Base-by-base conservation (phyloP, 345 rosid species). In the rapeseed (Brassica napus) region DNA sequence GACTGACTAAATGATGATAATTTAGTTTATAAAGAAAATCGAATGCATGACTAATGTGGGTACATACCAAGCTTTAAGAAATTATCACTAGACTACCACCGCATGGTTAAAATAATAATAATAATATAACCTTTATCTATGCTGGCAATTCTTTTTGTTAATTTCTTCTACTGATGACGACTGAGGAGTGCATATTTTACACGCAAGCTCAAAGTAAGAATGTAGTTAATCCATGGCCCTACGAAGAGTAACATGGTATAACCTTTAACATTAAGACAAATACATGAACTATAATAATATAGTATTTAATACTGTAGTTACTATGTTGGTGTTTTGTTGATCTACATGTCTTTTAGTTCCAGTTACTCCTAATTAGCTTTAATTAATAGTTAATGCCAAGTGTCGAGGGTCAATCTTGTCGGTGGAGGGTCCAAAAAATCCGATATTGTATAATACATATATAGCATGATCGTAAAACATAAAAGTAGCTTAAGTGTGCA, bases 181-280 rank as follows among this genome's bases (percentile, higher is more conserved):
- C 77, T 61, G 8, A 68, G 82, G 30, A 26, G 30, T 55, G 58
- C 39, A 74, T 61, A 79, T 62, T 34, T 61, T 26, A 73, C 59
- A 74, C 65, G 65, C 49, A 18, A 74, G 47, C 49, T 61, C 71
- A 49, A 74, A 74, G 82, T 62, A 79, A 80, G 79, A 64, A 74
- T 74, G 44, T 49, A 49, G 39, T 21, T 49, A 49, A 49, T 26
- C 32, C 35, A 63, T 39, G 60, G 49, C 15, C 39, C 55, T 16
- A 5, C 2, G 6, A 68, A 47, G 24, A 62, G 8, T 54, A 69
- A 68, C 66, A 74, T 57, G 59, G 5, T 16, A 39, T 54, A 68
- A 59, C 49, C 44, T 35, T 24, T 59, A 31, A 44, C 32, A 31
- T 6, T 5, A 67, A 26, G 15, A 52, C 32, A 32, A 9, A 24